phyloP scores from a whole-genome alignment of 306 rosid species.

The Hylodesmum podocarpum region DNA sequence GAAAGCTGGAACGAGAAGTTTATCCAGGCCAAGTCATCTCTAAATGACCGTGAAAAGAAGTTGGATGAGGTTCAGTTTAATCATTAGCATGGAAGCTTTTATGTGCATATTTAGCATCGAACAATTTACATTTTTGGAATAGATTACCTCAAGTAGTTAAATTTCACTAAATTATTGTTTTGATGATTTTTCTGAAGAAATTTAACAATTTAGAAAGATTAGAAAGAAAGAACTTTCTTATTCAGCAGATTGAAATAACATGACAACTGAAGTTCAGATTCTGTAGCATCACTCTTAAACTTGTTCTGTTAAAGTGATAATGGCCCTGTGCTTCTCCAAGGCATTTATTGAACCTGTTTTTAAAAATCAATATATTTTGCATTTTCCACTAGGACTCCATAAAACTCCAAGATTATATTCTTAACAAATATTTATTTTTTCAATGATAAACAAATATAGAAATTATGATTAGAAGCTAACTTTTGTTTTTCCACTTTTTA shows the following conservation, averaged over 20 bases:
- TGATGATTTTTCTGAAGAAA: not conserved
- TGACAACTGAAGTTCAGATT: conserved; percentile 52
- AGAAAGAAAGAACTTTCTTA: not conserved
- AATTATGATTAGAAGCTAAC: no score
- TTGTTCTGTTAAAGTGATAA: conserved; percentile 44
- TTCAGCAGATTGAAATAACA: conserved; percentile 36
- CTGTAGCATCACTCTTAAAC: conserved; percentile 52
- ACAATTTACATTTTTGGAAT: conserved; percentile 12
- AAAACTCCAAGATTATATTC: conserved; percentile 8
- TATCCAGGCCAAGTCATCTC: conserved; percentile 89
- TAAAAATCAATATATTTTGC: conserved; percentile 54
- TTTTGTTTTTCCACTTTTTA: no score
- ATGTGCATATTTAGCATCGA: conserved; percentile 13
- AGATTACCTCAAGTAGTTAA: not conserved
- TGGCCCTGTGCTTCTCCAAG: conserved; percentile 59
- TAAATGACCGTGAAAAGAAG: conserved; percentile 94
- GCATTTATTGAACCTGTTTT: conserved; percentile 48
- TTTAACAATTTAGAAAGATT: not conserved
- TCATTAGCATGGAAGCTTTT: not conserved
- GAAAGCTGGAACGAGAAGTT: conserved; percentile 97
- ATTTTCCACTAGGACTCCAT: conserved; percentile 66
- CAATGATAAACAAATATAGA: no score
- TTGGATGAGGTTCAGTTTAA: conserved; percentile 78
- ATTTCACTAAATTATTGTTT: conserved; percentile 2
- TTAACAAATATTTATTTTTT: no score